Conservation (phyloP, 495 filamentous ascomycete genomes). For the Trichoderma reesei region DNA sequence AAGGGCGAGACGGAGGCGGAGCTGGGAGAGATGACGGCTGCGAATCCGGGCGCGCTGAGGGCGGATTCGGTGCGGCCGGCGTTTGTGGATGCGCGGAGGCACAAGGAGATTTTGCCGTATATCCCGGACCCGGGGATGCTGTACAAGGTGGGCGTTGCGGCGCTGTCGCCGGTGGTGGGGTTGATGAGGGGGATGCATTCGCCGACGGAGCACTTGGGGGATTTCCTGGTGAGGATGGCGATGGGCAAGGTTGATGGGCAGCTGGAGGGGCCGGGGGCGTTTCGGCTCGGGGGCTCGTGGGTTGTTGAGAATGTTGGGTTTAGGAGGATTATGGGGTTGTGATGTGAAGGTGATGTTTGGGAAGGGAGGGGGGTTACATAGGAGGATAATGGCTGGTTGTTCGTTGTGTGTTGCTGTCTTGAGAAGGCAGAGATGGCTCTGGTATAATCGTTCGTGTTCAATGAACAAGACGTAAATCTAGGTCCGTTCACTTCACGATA, state of each 20-base stretch:
- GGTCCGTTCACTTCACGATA: too few relatives aligned
- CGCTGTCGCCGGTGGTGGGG: constrained; percentile 9
- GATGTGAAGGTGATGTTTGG: neutral
- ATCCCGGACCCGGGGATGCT: constrained; percentile 24
- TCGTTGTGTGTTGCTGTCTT: neutral
- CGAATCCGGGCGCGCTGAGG: constrained; percentile 30
- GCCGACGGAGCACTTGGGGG: constrained; percentile 33
- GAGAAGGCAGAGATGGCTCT: too few relatives aligned
- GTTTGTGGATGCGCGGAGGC: constrained; percentile 37
- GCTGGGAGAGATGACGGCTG: constrained; percentile 32
- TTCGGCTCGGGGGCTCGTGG: constrained; percentile 30
- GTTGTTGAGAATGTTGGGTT: constrained; percentile 40
- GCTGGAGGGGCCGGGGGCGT: constrained; percentile 33
- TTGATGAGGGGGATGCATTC: constrained; percentile 23
- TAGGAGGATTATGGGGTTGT: constrained; percentile 35
- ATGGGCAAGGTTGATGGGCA: constrained; percentile 40
- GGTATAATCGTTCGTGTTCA: too few relatives aligned
- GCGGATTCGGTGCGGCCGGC: constrained; percentile 44
- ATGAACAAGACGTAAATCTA: too few relatives aligned
- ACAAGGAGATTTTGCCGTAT: constrained; percentile 40
- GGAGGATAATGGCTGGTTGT: neutral
- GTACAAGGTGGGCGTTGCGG: neutral
- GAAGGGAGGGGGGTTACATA: neutral
- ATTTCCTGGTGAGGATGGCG: constrained; percentile 46
- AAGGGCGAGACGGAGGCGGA: constrained; percentile 54